phyloP scores from a whole-genome alignment of 148 eudicot species.

The Silene latifolia region DNA sequence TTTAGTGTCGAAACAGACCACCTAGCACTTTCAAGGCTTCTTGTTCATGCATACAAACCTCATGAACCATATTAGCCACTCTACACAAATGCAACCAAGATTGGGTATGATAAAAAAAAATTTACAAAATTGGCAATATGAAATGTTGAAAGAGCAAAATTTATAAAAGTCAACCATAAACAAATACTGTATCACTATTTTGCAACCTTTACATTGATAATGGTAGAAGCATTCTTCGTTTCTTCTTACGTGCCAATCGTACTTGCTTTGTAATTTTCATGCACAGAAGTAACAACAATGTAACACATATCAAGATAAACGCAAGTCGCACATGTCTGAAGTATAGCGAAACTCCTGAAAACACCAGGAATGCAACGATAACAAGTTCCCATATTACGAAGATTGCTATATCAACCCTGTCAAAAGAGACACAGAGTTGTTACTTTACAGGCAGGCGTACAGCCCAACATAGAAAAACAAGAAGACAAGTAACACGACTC shows the following conservation, averaged over 20 bases:
- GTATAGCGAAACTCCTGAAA: constrained; percentile 86
- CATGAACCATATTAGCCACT: too few relatives aligned
- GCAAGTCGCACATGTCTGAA: constrained; percentile 81
- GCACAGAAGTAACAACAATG: constrained; percentile 66
- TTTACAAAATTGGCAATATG: not conserved
- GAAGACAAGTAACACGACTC: too few relatives aligned
- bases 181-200: constrained; percentile 25
- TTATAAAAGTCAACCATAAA: constrained; percentile 17
- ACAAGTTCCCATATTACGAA: constrained; percentile 94
- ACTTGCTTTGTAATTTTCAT: constrained; percentile 93
- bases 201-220: constrained; percentile 72
- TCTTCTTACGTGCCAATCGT: constrained; percentile 84
- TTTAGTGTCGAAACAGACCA: not conserved
- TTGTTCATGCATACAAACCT: too few relatives aligned
- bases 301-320: constrained; percentile 57
- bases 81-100: not conserved
- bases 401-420: constrained; percentile 93
- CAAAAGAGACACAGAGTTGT: constrained; percentile 12
- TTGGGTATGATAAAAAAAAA: not conserved
- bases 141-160: constrained; percentile 19
- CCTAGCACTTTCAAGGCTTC: not conserved
- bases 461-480: too few relatives aligned
- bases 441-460: not conserved
- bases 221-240: constrained; percentile 98
- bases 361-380: constrained; percentile 83